phyloP scores from a whole-genome alignment of 2,329 filamentous ascomycete species.

The Hirsutella thompsonii region DNA sequence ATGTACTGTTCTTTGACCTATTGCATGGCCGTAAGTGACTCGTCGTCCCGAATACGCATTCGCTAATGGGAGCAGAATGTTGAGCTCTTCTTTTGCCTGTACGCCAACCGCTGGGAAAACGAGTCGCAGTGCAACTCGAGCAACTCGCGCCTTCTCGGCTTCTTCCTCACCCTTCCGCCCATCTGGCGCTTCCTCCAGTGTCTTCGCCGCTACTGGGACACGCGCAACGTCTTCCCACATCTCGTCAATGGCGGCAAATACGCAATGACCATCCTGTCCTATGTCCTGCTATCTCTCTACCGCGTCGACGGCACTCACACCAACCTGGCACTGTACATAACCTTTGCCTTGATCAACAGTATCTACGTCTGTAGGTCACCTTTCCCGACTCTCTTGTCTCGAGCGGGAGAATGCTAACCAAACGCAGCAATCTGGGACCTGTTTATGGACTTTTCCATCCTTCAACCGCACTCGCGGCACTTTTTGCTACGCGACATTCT shows the following conservation, averaged over 20 bases:
- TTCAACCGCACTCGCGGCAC: slow-evolving; percentile 60
- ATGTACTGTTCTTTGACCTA: slow-evolving; percentile 97
- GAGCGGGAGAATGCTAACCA: background rate
- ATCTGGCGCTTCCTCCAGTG: slow-evolving; percentile 90
- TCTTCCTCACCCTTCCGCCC: slow-evolving; percentile 70
- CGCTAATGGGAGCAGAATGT: slow-evolving; percentile 48
- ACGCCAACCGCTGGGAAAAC: slow-evolving; percentile 63
- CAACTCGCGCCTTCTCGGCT: slow-evolving; percentile 72
- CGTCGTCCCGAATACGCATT: background rate
- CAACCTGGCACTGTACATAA: slow-evolving; percentile 61
- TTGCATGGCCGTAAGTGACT: slow-evolving; percentile 60
- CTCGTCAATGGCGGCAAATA: slow-evolving; percentile 91
- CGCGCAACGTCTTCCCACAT: slow-evolving; percentile 79
- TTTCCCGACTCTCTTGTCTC: background rate
- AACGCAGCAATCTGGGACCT: slow-evolving; percentile 71
- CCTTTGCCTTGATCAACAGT: slow-evolving; percentile 69
- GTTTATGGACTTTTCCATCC: slow-evolving; percentile 90
- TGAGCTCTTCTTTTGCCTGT: slow-evolving; percentile 89
- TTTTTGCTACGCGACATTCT: slow-evolving; percentile 63
- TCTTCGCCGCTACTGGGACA: slow-evolving; percentile 78
- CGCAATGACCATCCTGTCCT: slow-evolving; percentile 66
- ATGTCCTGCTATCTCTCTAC: slow-evolving; percentile 69
- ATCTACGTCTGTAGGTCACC: slow-evolving; percentile 61
- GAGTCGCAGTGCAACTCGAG: slow-evolving; percentile 73
- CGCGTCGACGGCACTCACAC: slow-evolving; percentile 51